Conservation (phyloP, 2,329 filamentous ascomycete species). For the Chaetoscypha palmicola region DNA sequence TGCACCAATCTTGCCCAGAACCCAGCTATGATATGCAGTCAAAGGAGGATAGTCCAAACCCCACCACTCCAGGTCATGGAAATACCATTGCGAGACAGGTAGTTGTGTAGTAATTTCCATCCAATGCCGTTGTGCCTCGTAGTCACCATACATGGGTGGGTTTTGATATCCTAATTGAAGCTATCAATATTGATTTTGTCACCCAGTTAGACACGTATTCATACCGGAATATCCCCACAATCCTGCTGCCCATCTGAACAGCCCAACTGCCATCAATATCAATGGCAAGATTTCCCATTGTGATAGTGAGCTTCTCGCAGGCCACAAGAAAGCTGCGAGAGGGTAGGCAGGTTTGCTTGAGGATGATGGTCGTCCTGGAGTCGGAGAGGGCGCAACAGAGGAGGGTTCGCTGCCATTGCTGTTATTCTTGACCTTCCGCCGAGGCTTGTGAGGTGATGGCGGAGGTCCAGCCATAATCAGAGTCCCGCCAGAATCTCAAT, state of each 20-base stretch:
- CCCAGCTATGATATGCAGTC: conserved; percentile 97
- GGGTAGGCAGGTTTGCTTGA: conserved; percentile 67
- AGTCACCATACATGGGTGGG: conserved; percentile 92
- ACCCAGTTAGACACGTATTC: conserved; percentile 1
- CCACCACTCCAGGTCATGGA: conserved; percentile 95
- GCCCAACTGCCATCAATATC: conserved; percentile 79
- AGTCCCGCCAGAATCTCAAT: conserved; percentile 6
- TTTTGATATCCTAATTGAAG: conserved; percentile 56
- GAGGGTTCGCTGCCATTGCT: conserved; percentile 31
- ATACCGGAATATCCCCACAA: conserved; percentile 94
- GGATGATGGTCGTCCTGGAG: conserved; percentile 9
- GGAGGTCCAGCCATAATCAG: conserved; percentile 43
- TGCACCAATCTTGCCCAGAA: conserved; percentile 79
- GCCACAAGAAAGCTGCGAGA: conserved; percentile 90
- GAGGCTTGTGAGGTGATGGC: conserved; percentile 51
- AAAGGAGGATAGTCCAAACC: conserved; percentile 95
- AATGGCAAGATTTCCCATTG: conserved; percentile 90
- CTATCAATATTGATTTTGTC: conserved; percentile 8
- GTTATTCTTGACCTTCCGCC: conserved; percentile 50
- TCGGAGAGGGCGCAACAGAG: conserved; percentile 11
- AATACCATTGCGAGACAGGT: conserved; percentile 93
- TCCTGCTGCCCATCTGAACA: conserved; percentile 88
- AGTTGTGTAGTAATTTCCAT: conserved; percentile 93
- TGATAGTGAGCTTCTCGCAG: conserved; percentile 72
- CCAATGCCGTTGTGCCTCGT: conserved; percentile 97